These are phyloP conservation scores for Apiotrichum brassicae DNA, from an alignment of 1,284 basidiomycete species.

Conservation along the genomic window DNA sequence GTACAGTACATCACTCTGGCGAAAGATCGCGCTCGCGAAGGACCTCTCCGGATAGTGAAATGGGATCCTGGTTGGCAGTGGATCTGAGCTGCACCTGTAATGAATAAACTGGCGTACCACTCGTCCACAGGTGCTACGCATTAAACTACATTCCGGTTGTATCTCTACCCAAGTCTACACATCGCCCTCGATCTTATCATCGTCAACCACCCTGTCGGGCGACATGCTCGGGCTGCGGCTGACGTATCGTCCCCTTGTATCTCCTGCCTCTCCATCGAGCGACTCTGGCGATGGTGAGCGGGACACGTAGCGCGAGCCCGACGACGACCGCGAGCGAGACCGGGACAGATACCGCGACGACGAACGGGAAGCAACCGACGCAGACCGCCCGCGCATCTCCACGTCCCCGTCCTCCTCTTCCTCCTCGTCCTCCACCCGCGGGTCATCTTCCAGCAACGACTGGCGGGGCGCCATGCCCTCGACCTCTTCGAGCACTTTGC, in stretches of 20 bases:
- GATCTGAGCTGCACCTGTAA: too few species aligned
- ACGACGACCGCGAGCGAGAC: neutral
- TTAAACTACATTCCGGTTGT: neutral
- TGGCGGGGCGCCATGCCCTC: slow-evolving; percentile 78
- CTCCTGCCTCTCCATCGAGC: slow-evolving; percentile 33
- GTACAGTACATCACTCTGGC: too few species aligned
- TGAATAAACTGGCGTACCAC: too few species aligned
- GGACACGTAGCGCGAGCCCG: slow-evolving; percentile 35
- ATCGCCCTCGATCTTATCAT: slow-evolving; percentile 34
- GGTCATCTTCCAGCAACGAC: slow-evolving; percentile 55
- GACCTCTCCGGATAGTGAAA: too few species aligned
- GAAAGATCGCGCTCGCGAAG: too few species aligned
- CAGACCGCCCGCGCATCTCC: slow-evolving; percentile 22
- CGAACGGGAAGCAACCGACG: slow-evolving; percentile 13
- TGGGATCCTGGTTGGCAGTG: too few species aligned
- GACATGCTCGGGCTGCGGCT: slow-evolving; percentile 43
- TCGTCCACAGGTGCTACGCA: neutral
- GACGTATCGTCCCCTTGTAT: slow-evolving; percentile 35
- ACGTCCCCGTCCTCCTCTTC: slow-evolving; percentile 14
- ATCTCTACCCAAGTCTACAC: slow-evolving; percentile 20
- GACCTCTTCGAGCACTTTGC: slow-evolving; percentile 82
- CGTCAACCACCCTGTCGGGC: slow-evolving; percentile 36
- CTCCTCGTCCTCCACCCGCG: slow-evolving; percentile 13
- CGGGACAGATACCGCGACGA: slow-evolving; percentile 6
- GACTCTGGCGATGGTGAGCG: slow-evolving; percentile 40